phyloP scores from a whole-genome alignment of 139 green algal species.

The Dunaliella sp. region DNA sequence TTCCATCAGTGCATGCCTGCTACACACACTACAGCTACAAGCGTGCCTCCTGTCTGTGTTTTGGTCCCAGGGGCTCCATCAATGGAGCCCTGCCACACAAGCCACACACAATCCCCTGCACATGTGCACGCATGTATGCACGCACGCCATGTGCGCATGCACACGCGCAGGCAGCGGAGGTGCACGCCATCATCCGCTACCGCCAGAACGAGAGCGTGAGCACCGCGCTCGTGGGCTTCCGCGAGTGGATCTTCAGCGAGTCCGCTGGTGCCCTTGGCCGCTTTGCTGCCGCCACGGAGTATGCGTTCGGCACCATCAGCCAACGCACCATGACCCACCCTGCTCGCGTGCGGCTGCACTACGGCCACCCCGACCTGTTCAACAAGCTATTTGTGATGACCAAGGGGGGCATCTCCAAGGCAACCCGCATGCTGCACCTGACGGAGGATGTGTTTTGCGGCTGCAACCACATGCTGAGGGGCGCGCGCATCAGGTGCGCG shows the following conservation, averaged over 20 bases:
- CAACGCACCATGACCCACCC: conserved; percentile 40
- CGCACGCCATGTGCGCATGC: too few species aligned
- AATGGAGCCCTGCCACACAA: too few species aligned
- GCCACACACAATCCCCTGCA: not conserved
- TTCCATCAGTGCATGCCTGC: too few species aligned
- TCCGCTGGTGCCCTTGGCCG: conserved; percentile 57
- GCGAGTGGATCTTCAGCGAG: conserved; percentile 52
- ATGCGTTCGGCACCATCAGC: conserved; percentile 79
- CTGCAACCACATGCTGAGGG: conserved; percentile 79
- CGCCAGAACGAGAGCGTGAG: not conserved
- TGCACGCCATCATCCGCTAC: conserved; percentile 10
- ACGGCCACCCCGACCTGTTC: conserved; percentile 79
- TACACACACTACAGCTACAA: too few species aligned
- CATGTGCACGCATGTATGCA: not conserved
- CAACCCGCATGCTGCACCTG: conserved; percentile 59
- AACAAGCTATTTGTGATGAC: conserved; percentile 77
- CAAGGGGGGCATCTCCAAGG: conserved; percentile 40
- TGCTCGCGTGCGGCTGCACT: conserved; percentile 38
- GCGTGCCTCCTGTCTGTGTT: too few species aligned
- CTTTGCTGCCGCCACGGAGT: conserved; percentile 79
- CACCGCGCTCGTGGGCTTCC: conserved; percentile 44
- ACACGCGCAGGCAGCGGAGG: not conserved
- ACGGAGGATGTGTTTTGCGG: conserved; percentile 75
- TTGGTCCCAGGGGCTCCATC: too few species aligned
- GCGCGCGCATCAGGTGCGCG: conserved; percentile 74